Base-by-base conservation (phyloP, 805 yeast genomes). In the Hanseniaspora meyeri region DNA sequence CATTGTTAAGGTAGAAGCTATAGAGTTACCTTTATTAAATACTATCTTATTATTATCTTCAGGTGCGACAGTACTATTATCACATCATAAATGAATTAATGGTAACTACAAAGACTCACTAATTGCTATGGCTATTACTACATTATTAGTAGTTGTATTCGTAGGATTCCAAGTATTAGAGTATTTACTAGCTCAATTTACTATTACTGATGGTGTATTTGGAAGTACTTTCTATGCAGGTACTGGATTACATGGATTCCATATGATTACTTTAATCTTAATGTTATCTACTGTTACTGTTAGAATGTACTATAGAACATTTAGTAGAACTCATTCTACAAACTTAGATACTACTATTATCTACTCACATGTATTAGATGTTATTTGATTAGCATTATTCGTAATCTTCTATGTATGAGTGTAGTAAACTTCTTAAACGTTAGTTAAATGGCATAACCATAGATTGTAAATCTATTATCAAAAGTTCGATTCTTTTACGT, bases 21-120 rank as follows among this genome's bases (percentile, higher is more conserved):
- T 63, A 45, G 66, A 64, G 49, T 62, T 64, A 62, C 67, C 66
- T 48, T 63, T 64, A 62, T 60, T 64, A 59, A 64, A 64, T 62
- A 64, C 67, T 19, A 58, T 64, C 47, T 61, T 64, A 19, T 62
- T 64, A 62, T 62, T 64, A 61, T 61, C 67, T 27, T 60, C 63
- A 59, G 67, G 67, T 36, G 65, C 64, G 1, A 61, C 63, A 34
- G 59, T 62, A n/a, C 61, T 64, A 20, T 63, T 58, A 42, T 51
- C 62, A 57, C 67, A 64, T 58, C 67, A 64, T 63, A 61, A 60
- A 36, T 57, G 62, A 55, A 55, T 64, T 56, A 55, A 59, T 46
- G 60, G 60, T 45, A 58, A 59, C 57, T 49, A 61, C 49, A 60
- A 54, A 27, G 58, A 57, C 37, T 51, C 66, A 40, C 49, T 62